Percentiles rank a stretch among this genome's conserved stretches.
These are phyloP conservation scores for Cytospora piceae DNA, from an alignment of 2,329 filamentous ascomycete genomes.

Conservation along the genomic window DNA sequence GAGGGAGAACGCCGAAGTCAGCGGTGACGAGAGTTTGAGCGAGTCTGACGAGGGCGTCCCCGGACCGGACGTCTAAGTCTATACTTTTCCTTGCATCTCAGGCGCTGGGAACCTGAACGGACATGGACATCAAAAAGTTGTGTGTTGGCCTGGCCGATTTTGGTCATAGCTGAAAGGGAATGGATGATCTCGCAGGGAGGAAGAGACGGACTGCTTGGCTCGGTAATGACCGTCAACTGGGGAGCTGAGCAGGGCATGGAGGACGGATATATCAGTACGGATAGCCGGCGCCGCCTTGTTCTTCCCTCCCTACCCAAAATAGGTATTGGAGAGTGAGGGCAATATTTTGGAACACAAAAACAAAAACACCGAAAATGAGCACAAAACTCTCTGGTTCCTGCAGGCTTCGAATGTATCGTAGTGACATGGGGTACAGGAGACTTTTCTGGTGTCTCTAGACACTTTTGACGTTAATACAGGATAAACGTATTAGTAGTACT, in stretches of 20 bases:
- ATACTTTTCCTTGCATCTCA: conserved; percentile 24
- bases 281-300: not conserved
- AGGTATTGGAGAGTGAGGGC: not conserved
- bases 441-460: not conserved
- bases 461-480: too few relatives aligned
- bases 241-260: not conserved
- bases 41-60: conserved; percentile 90
- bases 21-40: conserved; percentile 93
- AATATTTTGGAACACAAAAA: not conserved
- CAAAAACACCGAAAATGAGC: conserved; percentile 2
- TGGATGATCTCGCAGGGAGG: not conserved
- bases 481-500: not conserved
- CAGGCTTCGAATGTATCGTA: not conserved
- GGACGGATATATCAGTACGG: not conserved
- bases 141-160: not conserved
- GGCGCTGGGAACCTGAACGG: conserved; percentile 27
- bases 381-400: not conserved
- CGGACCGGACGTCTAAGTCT: conserved; percentile 35
- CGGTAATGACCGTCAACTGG: not conserved
- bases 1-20: conserved; percentile 96
- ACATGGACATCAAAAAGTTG: conserved; percentile 18
- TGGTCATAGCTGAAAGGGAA: not conserved
- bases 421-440: not conserved
- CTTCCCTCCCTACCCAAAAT: not conserved
- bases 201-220: conserved; percentile 1